Evolutionary conservation across 331 rosid species (phyloP).

Genomic region (Cucumis variabilis): DNA sequence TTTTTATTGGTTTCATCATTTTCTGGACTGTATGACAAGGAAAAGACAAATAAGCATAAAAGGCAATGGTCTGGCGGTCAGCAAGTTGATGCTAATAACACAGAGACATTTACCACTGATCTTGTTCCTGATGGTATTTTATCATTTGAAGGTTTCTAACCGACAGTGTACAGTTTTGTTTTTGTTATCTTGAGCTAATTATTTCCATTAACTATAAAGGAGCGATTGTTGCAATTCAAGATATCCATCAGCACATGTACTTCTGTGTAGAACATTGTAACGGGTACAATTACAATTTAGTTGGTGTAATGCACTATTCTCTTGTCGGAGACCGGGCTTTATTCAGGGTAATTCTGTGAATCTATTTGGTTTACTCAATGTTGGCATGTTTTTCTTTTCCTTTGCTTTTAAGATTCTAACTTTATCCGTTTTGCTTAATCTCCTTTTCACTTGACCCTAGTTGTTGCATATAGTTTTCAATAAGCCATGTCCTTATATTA

Average conservation of each 20-base stretch:
- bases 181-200: constrained; percentile 44
- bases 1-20: constrained; percentile 65
- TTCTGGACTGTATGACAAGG: constrained; percentile 55
- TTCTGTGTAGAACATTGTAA: constrained; percentile 78
- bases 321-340: constrained; percentile 93
- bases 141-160: constrained; percentile 37
- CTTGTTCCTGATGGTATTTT: constrained; percentile 79
- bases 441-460: background rate
- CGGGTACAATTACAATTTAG: constrained; percentile 63
- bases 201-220: constrained; percentile 60
- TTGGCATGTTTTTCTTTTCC: background rate
- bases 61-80: constrained; percentile 46
- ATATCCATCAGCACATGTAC: constrained; percentile 86
- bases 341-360: constrained; percentile 73
- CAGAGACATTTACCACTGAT: constrained; percentile 71
- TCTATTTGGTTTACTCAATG: background rate
- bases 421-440: background rate
- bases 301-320: constrained; percentile 82
- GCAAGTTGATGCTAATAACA: constrained; percentile 45
- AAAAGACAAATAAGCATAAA: constrained; percentile 41
- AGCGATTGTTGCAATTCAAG: constrained; percentile 91
- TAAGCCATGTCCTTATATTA: background rate
- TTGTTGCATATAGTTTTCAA: background rate
- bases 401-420: background rate
- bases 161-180: constrained; percentile 22